phyloP scores from a whole-genome alignment of 2,329 filamentous ascomycete species.

The Hirsutella thompsonii region DNA sequence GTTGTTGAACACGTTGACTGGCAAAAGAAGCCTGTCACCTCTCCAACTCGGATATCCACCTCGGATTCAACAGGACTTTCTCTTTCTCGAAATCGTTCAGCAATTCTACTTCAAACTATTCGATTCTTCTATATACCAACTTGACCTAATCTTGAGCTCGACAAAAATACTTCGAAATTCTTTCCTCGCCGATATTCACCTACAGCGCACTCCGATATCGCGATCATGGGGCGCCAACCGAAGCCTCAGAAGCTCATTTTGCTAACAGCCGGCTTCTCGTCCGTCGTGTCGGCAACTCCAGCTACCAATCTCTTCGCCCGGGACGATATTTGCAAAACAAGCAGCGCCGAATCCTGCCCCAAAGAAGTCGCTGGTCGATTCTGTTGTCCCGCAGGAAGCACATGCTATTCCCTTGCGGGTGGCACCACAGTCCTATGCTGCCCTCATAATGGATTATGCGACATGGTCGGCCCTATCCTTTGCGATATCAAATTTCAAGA shows the following conservation, averaged over 20 bases:
- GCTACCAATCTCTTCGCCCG: conserved; percentile 10
- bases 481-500: conserved; percentile 54
- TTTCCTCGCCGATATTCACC: background rate
- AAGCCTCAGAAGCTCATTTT: conserved; percentile 5
- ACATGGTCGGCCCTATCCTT: conserved; percentile 47
- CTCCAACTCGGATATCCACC: no score
- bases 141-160: background rate
- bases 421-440: conserved; percentile 60
- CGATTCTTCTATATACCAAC: no score
- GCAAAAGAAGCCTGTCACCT: no score
- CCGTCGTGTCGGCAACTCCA: background rate
- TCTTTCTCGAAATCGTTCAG: no score
- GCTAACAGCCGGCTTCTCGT: conserved; percentile 1
- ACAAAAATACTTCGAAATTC: background rate
- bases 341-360: conserved; percentile 38
- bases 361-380: conserved; percentile 47
- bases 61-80: no score
- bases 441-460: conserved; percentile 43
- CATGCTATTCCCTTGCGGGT: conserved; percentile 50
- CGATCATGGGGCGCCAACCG: background rate
- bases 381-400: conserved; percentile 45
- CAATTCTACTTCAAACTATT: no score
- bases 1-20: background rate
- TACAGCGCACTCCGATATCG: background rate
- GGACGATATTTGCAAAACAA: conserved; percentile 13